These are phyloP conservation scores for Penicillium sp. DNA, from an alignment of 2,329 filamentous ascomycete species.

Conservation along the genomic window DNA sequence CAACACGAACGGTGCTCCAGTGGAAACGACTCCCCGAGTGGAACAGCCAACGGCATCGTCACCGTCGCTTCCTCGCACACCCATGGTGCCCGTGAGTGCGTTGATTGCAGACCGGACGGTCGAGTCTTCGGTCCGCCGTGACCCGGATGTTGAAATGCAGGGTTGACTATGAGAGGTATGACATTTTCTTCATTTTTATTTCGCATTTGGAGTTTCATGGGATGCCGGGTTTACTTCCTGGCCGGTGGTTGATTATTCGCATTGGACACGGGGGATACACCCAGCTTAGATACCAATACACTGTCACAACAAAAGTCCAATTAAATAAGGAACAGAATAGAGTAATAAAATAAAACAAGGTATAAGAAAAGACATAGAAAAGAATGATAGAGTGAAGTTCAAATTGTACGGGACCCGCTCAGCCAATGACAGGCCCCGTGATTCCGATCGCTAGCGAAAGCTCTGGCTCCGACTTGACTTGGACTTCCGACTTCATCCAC, in stretches of 20 bases:
- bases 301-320: neutral
- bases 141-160: constrained; percentile 57
- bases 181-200: neutral
- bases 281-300: constrained; percentile 3
- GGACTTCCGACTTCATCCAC: constrained; percentile 37
- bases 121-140: constrained; percentile 39
- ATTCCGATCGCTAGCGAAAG: constrained; percentile 42
- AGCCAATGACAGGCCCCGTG: constrained; percentile 39
- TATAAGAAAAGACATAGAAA: neutral
- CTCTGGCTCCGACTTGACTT: constrained; percentile 40
- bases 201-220: constrained; percentile 3
- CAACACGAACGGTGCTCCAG: constrained; percentile 23
- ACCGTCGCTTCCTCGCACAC: constrained; percentile 29
- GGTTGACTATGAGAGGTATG: constrained; percentile 6
- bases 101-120: constrained; percentile 52
- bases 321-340: neutral
- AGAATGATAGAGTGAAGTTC: constrained; percentile 8
- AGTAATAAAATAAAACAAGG: no score
- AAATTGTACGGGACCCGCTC: constrained; percentile 11
- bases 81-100: constrained; percentile 48
- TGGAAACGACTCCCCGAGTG: constrained; percentile 9
- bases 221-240: constrained; percentile 7
- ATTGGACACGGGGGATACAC: constrained; percentile 12
- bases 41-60: constrained; percentile 21
- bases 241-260: constrained; percentile 10